Percentiles rank a stretch among this genome's conserved stretches.
Conservation (phyloP, 2,329 filamentous ascomycete genomes). For the Dactylellina drechsleri region DNA sequence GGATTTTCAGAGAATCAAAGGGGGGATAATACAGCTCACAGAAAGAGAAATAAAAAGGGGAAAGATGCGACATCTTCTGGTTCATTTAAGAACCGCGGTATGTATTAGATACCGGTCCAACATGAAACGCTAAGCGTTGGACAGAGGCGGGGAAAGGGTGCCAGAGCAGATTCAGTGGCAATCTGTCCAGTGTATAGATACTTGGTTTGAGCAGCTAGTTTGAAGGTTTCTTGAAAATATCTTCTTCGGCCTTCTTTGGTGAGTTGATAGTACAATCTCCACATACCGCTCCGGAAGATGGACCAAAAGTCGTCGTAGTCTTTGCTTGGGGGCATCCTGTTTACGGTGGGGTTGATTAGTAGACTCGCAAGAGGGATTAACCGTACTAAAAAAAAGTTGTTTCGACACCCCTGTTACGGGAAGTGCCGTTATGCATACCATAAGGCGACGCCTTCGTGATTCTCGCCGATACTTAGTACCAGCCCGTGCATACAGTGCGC, state of each 20-base stretch:
- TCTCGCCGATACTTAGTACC: slow-evolving; percentile 77
- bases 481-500: slow-evolving; percentile 79
- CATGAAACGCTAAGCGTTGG: slow-evolving; percentile 56
- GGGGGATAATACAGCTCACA: slow-evolving; percentile 53
- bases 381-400: too few species aligned
- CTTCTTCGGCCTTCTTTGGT: slow-evolving; percentile 76
- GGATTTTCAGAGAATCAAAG: slow-evolving; percentile 55
- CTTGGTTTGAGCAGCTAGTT: slow-evolving; percentile 78
- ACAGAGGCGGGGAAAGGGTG: slow-evolving; percentile 43
- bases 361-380: background rate
- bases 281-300: slow-evolving; percentile 77
- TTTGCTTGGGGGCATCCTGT: slow-evolving; percentile 78
- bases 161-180: slow-evolving; percentile 56
- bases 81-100: slow-evolving; percentile 33
- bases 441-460: slow-evolving; percentile 80
- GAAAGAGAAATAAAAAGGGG: background rate
- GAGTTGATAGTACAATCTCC: slow-evolving; percentile 79
- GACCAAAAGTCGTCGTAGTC: slow-evolving; percentile 79
- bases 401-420: background rate
- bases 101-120: slow-evolving; percentile 55
- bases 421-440: slow-evolving; percentile 69
- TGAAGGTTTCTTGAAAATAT: slow-evolving; percentile 81
- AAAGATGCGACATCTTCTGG: background rate
- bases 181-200: slow-evolving; percentile 59
- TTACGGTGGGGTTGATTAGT: slow-evolving; percentile 17